Evolutionary conservation across 1,139 yeast species (phyloP), one percentile per base, ranked within the genome.

Genomic region (Casaregolazyma suthepensis): DNA sequence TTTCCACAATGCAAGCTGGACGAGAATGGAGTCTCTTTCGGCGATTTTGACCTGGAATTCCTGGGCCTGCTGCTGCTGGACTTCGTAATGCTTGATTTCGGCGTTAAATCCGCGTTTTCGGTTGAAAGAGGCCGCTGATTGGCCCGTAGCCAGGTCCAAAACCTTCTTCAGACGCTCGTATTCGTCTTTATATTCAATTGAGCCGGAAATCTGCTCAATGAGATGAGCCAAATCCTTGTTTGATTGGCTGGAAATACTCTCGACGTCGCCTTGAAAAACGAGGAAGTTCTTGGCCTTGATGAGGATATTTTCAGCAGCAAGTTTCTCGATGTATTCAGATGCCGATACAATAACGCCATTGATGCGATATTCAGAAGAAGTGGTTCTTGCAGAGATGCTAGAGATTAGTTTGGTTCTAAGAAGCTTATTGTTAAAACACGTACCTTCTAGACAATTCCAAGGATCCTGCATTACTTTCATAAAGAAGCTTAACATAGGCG

Each of bases 261-360:
- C 99, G 48, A 93, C 96, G 66, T 93, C 98, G 54, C 99, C 99
- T 72, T 93, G 99, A 67, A 93, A 91, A 15, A 94, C 98, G 58
- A 93, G 72, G 65, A 93, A 93, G 68, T 94, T 91, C 63, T 91
- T 80, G 1, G 97, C 97, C 66, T 87, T 88, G 59, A 90, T 86
- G 58, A 91, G 73, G 55, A 94, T 90, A 63, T 88, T 87, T 65
- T 91, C 96, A n/a, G 75, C 74, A 60, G 86, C 87, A 63, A 94
- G 75, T 1, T 82, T 75, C 50, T 76, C 74, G 0, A 85, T 69
- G 65, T 91, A 93, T 59, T 84, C 85, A 45, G 76, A 71, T 3
- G 85, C 84, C 5, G 87, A 75, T 1, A 85, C 93, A 1, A 74
- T 69, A 54, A 73, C 74, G 48, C 79, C 83, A 67, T 93, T 81